A percentile compares a stretch with the other conserved stretches of the same genome.
These are phyloP conservation scores for Aspergillus pseudonomiae DNA, from an alignment of 2,329 filamentous ascomycete genomes.

Conservation along the genomic window DNA sequence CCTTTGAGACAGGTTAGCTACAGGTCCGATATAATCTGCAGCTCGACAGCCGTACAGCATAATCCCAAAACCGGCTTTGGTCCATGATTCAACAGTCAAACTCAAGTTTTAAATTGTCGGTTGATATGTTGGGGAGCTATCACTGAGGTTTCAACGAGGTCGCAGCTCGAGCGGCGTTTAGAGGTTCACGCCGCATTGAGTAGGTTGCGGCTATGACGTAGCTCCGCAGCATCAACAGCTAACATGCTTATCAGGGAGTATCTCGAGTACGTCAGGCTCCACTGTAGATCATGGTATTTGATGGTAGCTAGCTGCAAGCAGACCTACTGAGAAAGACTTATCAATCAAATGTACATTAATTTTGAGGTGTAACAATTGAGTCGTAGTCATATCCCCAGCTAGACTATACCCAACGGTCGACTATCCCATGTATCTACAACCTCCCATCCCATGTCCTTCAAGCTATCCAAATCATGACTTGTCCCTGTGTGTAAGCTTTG, in stretches of 20 bases:
- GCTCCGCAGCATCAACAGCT: constrained; percentile 2
- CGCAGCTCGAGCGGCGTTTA: neutral
- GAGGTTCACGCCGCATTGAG: constrained; percentile 12
- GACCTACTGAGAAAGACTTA: neutral
- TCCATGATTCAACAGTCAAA: constrained; percentile 8
- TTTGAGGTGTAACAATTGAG: neutral
- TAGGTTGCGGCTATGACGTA: constrained; percentile 33
- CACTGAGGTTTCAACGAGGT: neutral
- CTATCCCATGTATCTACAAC: constrained; percentile 33
- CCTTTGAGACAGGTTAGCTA: constrained; percentile 26
- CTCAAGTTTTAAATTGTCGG: neutral
- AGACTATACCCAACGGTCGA: constrained; percentile 39
- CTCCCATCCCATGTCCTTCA: constrained; percentile 35
- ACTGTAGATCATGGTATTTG: neutral
- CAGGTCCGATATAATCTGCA: constrained; percentile 5
- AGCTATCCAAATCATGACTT: constrained; percentile 22
- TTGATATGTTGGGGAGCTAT: neutral
- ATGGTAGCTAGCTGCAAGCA: neutral
- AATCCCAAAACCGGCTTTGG: constrained; percentile 5
- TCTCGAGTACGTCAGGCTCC: neutral
- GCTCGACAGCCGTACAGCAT: constrained; percentile 25
- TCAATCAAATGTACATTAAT: neutral
- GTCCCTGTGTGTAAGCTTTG: constrained; percentile 3
- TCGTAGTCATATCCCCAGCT: neutral
- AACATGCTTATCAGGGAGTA: neutral